phyloP scores from a whole-genome alignment of 768 basidiomycete species.

The Mycena olivaceomarginata region DNA sequence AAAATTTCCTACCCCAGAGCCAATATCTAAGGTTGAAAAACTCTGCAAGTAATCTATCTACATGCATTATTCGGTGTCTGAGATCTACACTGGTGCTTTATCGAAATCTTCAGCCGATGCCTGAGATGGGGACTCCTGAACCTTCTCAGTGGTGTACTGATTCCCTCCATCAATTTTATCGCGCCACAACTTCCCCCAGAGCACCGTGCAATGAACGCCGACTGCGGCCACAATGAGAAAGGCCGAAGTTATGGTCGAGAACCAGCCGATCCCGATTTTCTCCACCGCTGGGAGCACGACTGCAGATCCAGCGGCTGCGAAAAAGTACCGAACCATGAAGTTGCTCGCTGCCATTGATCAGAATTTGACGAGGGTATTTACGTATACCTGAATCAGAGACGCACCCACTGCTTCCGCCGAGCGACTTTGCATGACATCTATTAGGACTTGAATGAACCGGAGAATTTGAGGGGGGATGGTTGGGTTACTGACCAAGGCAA shows the following conservation, averaged over 20 bases:
- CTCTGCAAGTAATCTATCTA: too few species aligned
- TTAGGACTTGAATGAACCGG: not conserved
- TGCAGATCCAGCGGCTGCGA: conserved; percentile 42
- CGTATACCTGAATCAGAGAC: not conserved
- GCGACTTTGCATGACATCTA: conserved; percentile 45
- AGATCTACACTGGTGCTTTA: too few species aligned
- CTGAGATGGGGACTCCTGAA: too few species aligned
- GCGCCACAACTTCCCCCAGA: conserved; percentile 42
- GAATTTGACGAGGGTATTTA: not conserved
- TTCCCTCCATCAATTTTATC: conserved; percentile 31
- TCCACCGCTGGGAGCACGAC: conserved; percentile 40
- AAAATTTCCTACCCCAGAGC: too few species aligned
- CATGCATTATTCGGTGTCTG: too few species aligned
- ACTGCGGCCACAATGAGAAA: conserved; percentile 32
- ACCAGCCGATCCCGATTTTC: conserved; percentile 44
- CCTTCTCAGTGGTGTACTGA: not conserved
- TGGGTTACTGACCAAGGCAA: conserved; percentile 36
- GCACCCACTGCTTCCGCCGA: conserved; percentile 42
- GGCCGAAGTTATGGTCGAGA: conserved; percentile 39
- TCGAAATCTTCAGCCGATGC: too few species aligned
- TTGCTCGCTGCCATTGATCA: conserved; percentile 29
- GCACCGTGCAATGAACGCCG: conserved; percentile 31
- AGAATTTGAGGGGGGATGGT: not conserved
- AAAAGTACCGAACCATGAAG: conserved; percentile 42
- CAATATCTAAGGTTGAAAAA: too few species aligned